Percentiles rank a stretch among this genome's conserved stretches.
These are phyloP conservation scores for Lathyrus oleraceus DNA, from an alignment of 306 rosid genomes.

Conservation along the genomic window DNA sequence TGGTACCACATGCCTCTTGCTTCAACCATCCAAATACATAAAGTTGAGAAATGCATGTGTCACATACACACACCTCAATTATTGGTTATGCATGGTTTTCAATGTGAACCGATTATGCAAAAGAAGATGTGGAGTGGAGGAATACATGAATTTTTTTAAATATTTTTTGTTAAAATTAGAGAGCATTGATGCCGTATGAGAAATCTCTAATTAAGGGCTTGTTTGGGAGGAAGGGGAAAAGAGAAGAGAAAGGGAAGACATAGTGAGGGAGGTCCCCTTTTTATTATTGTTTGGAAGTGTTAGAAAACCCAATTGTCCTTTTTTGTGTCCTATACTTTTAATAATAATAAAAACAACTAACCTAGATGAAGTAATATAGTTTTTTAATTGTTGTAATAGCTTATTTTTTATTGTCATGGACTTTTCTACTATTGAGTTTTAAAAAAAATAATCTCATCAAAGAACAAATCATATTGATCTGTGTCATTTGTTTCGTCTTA, in stretches of 20 bases:
- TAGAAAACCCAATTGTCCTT: not conserved
- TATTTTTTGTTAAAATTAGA: not conserved
- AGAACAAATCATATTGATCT: too few species aligned
- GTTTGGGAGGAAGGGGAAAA: conserved; percentile 44
- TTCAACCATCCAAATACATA: conserved; percentile 44
- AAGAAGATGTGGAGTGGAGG: not conserved
- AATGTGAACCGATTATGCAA: conserved; percentile 39
- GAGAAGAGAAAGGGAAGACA: conserved; percentile 33
- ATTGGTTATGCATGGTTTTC: conserved; percentile 49
- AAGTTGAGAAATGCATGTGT: conserved; percentile 44
- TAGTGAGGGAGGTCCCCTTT: conserved; percentile 25
- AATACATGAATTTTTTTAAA: not conserved
- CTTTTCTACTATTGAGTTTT: too few species aligned
- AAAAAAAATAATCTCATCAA: too few species aligned
- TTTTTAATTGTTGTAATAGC: too few species aligned
- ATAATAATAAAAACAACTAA: too few species aligned
- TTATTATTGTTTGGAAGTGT: conserved; percentile 30
- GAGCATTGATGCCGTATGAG: conserved; percentile 20
- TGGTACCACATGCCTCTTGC: conserved; percentile 50
- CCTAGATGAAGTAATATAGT: too few species aligned
- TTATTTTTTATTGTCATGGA: too few species aligned
- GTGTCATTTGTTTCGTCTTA: too few species aligned
- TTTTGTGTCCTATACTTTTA: not conserved
- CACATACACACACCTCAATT: conserved; percentile 43
- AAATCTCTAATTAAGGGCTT: conserved; percentile 33